Evolutionary conservation across 129 eudicot genomes (phyloP), one percentile per base, ranked within the genome.

Genomic region (Calendula officinalis): DNA sequence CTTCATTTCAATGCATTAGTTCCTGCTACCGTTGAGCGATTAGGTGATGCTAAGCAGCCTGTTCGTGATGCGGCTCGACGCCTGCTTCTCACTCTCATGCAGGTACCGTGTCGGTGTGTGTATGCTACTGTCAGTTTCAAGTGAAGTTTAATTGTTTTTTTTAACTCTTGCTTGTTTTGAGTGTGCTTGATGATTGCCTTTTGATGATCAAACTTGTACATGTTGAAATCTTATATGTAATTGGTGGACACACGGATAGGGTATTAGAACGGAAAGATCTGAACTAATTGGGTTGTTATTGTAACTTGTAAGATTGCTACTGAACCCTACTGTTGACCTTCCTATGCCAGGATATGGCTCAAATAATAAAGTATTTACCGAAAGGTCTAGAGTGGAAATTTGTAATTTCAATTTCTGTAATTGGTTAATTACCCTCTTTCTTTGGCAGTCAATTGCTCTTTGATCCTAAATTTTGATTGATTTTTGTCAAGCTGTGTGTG

Each of bases 41-140:
- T 90, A 0, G 95, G 97, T 13, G 97, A 90, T 56, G 86, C 77
- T 11, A 90, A 90, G 63, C 97, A 86, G 77, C 97, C 95, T 0
- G 97, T 90, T 62, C 84, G 95, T 43, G 97, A 90, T 72, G 88
- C 97, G 4, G 97, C 97, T 40, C 65, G 97, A 10, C 83, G 95
- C 4, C 74, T 90, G 0, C 69, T 90, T 79, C 82, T 90, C 35
- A 90, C 97, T 80, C 95, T 90, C 56, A 90, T 90, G 97, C 91
- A 90, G 97, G 97, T 90, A 76, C 3, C 11, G 14, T 32, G 30
- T 50, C 38, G 62, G 52, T 72, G 79, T 57, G 15, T 35, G 33
- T 41, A 1, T 7, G 8, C 45, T 64, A 13, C 66, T 41, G 22
- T 60, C n/a, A 16, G 15, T 73, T 60, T 60, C 1, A 12, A 33